Base-by-base conservation (phyloP, 2,329 filamentous ascomycete genomes). In the Elsinoe arachidis region DNA sequence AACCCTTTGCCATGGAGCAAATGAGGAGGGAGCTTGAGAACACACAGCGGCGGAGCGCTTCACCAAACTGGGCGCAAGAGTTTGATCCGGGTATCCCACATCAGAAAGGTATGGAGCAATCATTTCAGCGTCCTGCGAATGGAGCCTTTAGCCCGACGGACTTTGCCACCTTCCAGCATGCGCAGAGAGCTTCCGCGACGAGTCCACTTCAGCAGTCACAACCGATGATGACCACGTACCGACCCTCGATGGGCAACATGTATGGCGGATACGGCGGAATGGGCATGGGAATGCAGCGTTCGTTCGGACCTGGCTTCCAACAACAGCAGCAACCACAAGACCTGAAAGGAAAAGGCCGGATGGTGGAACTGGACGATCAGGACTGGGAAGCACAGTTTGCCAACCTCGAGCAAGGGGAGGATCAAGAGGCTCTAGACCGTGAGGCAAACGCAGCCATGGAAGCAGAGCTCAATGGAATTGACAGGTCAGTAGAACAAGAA, bases 331-430 rank as follows among this genome's bases (percentile, higher is more conserved):
- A 75, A 62, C 74, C 76, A 43, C 72, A 90, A 71, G 33, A 44
- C n/a, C 88, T 87, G 59, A 97, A 97, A 70, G 91, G 88, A 38
- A 95, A 95, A 72, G 83, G 76, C 5, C 76, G 81, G 35, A 82
- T 97, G 74, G 86, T 97, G 11, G 93, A 97, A 74, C 81, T 97
- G 21, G 90, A 96, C 69, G 92, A 99, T 65, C 72, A 86, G 67
- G 87, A 95, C 68, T 97, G 93, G 93, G 92, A 97, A 73, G 89
- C 90, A 65, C 90, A 97, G 71, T 99, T 99, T 71, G 88, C 90
- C 58, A 84, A 93, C 72, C 85, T 96, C 69, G 89, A 92, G 69
- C 75, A 86, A 61, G 78, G 84, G 60, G 80, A 85, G 60, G 80
- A 85, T 67, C 74, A 80, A 65, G 70, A 72, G 26, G 70, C 76